Evolutionary conservation across 2,329 filamentous ascomycete species (phyloP).

Genomic region (Trichoderma oligosporum): DNA sequence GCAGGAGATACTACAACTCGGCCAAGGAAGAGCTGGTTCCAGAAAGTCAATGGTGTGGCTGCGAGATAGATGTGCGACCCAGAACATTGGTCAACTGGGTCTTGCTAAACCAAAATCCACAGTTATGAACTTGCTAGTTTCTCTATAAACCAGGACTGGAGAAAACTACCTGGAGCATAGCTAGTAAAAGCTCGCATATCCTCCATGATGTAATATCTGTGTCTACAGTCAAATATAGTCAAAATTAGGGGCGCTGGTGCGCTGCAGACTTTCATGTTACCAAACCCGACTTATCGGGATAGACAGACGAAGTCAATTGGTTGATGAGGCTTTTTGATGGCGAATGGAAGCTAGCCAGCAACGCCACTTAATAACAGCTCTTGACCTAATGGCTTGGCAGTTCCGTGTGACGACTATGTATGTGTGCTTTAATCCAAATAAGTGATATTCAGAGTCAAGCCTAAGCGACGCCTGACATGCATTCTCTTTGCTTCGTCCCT

Average conservation of each 20-base stretch:
- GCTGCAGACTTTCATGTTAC: not conserved
- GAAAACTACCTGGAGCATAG: not conserved
- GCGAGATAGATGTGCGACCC: not conserved
- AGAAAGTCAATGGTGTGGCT: constrained; percentile 11
- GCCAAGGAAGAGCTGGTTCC: not conserved
- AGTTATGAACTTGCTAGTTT: not conserved
- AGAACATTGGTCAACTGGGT: not conserved
- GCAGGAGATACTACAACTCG: too few relatives aligned
- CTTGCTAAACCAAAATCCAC: not conserved
- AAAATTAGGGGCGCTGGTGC: not conserved
- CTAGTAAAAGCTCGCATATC: not conserved
- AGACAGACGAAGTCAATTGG: constrained; percentile 2
- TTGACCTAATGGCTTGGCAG: not conserved
- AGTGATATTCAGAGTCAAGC: too few relatives aligned
- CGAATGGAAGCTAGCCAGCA: not conserved
- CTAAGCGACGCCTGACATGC: too few relatives aligned
- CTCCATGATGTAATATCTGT: constrained; percentile 10
- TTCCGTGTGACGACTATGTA: not conserved
- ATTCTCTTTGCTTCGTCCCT: too few relatives aligned
- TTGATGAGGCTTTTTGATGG: not conserved
- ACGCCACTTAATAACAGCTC: constrained; percentile 10
- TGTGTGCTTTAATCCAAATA: too few relatives aligned
- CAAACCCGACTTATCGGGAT: constrained; percentile 10
- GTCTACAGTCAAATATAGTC: not conserved
- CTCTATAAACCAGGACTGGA: not conserved